Base-by-base conservation (phyloP, 805 yeast genomes). In the Starmera caribaea region DNA sequence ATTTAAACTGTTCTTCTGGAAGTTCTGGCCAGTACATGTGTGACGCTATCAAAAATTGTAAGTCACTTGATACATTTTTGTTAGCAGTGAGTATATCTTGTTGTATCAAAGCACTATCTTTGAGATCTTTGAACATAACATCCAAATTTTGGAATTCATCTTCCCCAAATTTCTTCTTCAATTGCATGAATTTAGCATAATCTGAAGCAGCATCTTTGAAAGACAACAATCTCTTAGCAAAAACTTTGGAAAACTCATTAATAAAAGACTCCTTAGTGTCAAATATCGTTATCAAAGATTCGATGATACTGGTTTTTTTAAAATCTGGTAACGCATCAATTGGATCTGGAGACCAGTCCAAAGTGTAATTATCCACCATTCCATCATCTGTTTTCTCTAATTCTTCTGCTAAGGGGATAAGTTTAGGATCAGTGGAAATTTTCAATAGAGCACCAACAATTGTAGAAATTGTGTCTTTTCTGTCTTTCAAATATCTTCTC, bases 241-340 rank as follows among this genome's bases (percentile, higher is more conserved):
- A 79, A 1, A 78, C 62, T 12, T 63, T 63, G 3, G 77, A 72
- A 43, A 87, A 72, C 49, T 82, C 92, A 29, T 70, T 66, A 35
- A 84, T 69, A 46, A 86, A 81, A 1, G 73, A 63, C 13, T 73
- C 79, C 46, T 80, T 80, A 45, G 78, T 70, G 36, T 84, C 90
- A 58, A 77, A 82, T 1, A 87, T 73, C 1, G 89, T 76, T 3
- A 83, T 68, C 28, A 87, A 63, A 0, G 86, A 74, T 45, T 79
- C 87, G 16, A 87, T 76, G 5, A 79, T 71, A 51, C 85, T 95
- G 33, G 74, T 71, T 43, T 75, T 74, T 35, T 74, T 71, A 61
- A 83, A 87, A 56, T 86, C 95, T 0, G 89, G 85, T n/a, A 88
- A 71, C 0, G 96, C 94, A 61, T 87, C 96, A 13, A 84, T 71